These are phyloP conservation scores for Erysimum cheiranthoides DNA, from an alignment of 345 rosid species.

Conservation along the genomic window DNA sequence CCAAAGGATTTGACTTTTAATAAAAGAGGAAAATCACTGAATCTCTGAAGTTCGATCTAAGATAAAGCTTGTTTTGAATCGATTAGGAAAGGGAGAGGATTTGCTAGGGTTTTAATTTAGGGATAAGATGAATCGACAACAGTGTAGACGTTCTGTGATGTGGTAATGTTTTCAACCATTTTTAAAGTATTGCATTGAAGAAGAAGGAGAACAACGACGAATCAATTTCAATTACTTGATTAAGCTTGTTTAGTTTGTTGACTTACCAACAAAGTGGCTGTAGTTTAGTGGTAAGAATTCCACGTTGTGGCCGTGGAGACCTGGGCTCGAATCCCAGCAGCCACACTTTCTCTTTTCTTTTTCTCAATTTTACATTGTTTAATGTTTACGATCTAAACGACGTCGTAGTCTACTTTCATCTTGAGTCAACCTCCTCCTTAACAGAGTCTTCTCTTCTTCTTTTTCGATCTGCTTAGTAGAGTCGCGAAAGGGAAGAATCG, in stretches of 20 bases:
- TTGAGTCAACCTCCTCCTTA: neutral
- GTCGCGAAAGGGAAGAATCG: neutral
- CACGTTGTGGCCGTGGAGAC: slow-evolving; percentile 93
- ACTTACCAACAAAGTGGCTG: slow-evolving; percentile 48
- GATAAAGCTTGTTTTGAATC: neutral
- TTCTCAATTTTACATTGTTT: rapidly evolving
- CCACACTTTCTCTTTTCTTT: slow-evolving; percentile 40
- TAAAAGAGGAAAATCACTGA: neutral
- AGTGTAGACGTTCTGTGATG: neutral
- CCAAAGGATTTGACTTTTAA: slow-evolving; percentile 23
- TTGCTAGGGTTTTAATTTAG: slow-evolving; percentile 15
- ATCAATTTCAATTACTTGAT: neutral
- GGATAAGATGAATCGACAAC: slow-evolving; percentile 6
- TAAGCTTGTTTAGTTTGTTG: rapidly evolving
- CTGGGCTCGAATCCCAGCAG: slow-evolving; percentile 91
- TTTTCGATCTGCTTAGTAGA: slow-evolving; percentile 17
- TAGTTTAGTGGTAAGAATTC: slow-evolving; percentile 88
- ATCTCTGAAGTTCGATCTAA: neutral
- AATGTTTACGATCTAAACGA: too few species aligned
- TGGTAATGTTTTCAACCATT: slow-evolving; percentile 7
- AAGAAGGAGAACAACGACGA: neutral
- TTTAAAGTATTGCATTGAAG: neutral
- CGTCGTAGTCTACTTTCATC: neutral
- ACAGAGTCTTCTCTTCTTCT: neutral
- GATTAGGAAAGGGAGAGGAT: neutral